These are phyloP conservation scores for Paecilomyces sp. DNA, from an alignment of 2,329 filamentous ascomycete genomes.

Conservation along the genomic window DNA sequence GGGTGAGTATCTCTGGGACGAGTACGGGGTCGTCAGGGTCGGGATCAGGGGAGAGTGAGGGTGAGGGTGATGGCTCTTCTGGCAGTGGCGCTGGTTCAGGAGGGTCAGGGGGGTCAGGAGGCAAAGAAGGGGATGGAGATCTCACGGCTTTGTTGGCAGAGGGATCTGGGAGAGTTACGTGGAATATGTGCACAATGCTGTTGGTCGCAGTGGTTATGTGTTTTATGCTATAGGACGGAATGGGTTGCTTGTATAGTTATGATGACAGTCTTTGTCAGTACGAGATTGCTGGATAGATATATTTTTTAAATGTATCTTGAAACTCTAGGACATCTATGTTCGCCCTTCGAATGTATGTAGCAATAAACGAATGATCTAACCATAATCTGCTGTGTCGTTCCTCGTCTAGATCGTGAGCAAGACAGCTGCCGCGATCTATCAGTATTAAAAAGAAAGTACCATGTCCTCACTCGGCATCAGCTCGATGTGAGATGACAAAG, in stretches of 20 bases:
- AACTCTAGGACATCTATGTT: too few relatives aligned
- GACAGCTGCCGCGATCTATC: neutral
- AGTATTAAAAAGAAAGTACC: neutral
- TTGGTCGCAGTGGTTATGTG: neutral
- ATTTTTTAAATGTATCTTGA: neutral
- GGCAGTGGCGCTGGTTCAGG: neutral
- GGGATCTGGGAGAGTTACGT: neutral
- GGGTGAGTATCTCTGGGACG: neutral
- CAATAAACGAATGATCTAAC: neutral
- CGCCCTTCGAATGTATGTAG: too few relatives aligned
- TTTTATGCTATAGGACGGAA: neutral
- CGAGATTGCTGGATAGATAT: neutral
- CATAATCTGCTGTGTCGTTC: neutral
- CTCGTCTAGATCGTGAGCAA: neutral
- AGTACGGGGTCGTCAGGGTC: neutral
- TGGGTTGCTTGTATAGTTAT: neutral
- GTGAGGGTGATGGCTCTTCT: neutral
- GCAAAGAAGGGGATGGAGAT: neutral
- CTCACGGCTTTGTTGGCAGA: neutral
- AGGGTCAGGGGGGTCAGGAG: neutral
- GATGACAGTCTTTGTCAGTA: neutral
- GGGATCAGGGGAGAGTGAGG: neutral
- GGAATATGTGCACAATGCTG: neutral
- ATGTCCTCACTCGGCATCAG: neutral
- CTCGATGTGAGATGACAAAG: neutral